These are phyloP conservation scores for Xylaria nigripes DNA, from an alignment of 495 filamentous ascomycete genomes.

Conservation along the genomic window DNA sequence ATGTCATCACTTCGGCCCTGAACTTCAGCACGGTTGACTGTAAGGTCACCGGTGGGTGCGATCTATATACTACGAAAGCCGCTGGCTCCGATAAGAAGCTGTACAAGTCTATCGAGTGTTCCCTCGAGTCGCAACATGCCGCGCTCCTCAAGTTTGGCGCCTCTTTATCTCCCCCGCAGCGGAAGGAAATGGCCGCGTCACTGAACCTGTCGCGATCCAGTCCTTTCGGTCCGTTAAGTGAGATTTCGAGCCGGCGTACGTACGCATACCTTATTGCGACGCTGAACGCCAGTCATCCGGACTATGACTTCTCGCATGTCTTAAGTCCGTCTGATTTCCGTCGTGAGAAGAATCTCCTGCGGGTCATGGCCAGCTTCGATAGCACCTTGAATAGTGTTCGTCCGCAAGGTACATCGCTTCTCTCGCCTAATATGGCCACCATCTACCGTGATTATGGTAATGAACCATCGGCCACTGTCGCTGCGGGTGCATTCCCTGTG, in stretches of 20 bases:
- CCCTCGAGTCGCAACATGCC: conserved; percentile 81
- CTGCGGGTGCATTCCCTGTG: conserved; percentile 19
- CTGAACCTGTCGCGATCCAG: conserved; percentile 75
- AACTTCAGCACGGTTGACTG: conserved; percentile 91
- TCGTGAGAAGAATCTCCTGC: conserved; percentile 62
- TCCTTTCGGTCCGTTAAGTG: conserved; percentile 82
- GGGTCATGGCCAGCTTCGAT: conserved; percentile 77
- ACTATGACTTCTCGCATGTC: conserved; percentile 94
- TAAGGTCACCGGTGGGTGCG: conserved; percentile 82
- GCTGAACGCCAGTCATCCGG: conserved; percentile 91
- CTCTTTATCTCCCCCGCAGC: conserved; percentile 69
- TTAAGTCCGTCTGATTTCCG: conserved; percentile 82
- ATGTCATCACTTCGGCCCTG: conserved; percentile 78
- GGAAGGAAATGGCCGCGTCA: conserved; percentile 44
- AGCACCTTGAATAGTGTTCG: conserved; percentile 76
- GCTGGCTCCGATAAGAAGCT: conserved; percentile 91
- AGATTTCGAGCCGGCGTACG: conserved; percentile 77
- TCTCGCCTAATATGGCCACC: conserved; percentile 15
- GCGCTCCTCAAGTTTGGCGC: conserved; percentile 73
- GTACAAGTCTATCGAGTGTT: conserved; percentile 87
- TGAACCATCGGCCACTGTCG: conserved; percentile 22
- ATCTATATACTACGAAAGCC: conserved; percentile 95
- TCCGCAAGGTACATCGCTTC: conserved; percentile 40
- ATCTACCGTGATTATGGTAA: conserved; percentile 21
- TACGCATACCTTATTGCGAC: conserved; percentile 96